These are phyloP conservation scores for Claviceps maximensis DNA, from an alignment of 2,329 filamentous ascomycete genomes.

Conservation along the genomic window DNA sequence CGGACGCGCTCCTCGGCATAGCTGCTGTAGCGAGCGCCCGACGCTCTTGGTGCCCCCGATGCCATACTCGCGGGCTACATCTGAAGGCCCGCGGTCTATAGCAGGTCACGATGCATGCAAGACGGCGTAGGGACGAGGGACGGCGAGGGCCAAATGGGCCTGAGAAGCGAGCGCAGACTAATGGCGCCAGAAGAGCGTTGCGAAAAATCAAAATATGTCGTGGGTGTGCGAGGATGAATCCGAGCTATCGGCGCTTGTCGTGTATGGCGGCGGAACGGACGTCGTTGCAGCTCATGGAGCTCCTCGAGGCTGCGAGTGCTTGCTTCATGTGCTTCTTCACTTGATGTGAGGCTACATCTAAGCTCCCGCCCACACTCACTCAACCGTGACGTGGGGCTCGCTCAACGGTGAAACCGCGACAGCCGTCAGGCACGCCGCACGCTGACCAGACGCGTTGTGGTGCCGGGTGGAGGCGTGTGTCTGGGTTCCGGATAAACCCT, in stretches of 20 bases:
- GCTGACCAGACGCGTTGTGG: not conserved
- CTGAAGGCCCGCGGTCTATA: conserved; percentile 10
- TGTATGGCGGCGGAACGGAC: not conserved
- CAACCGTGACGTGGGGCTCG: not conserved
- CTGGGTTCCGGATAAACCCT: conserved; percentile 1
- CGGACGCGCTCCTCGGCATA: conserved; percentile 24
- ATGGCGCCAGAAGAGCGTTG: too few relatives aligned
- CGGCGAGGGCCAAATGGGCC: too few relatives aligned
- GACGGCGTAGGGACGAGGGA: not conserved
- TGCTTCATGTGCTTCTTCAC: too few relatives aligned
- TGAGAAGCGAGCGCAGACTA: too few relatives aligned
- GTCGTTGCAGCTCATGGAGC: not conserved
- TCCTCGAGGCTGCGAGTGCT: not conserved
- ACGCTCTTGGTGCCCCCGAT: conserved; percentile 27
- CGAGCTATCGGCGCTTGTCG: too few relatives aligned
- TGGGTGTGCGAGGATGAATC: too few relatives aligned
- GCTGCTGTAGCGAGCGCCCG: conserved; percentile 29
- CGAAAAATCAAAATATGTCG: too few relatives aligned
- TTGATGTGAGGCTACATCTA: not conserved
- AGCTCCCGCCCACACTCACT: not conserved
- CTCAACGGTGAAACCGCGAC: not conserved
- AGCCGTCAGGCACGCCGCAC: not conserved
- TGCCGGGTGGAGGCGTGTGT: not conserved
- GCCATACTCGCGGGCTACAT: conserved; percentile 29
- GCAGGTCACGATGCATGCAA: not conserved